Conservation (phyloP, 495 filamentous ascomycete genomes). For the Aspergillus wentii region DNA sequence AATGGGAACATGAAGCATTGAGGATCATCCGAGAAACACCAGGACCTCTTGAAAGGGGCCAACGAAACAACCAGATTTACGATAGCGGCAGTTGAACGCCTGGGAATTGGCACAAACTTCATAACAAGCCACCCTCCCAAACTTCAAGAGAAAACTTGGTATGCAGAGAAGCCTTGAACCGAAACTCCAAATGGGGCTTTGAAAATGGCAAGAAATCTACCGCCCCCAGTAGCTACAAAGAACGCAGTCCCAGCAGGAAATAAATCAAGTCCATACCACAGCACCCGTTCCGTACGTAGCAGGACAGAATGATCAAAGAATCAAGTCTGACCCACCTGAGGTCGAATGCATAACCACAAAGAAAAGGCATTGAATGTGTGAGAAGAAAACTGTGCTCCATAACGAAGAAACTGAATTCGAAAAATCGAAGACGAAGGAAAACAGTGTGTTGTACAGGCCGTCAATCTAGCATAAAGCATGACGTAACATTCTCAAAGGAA, state of each 20-base stretch:
- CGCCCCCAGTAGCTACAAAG: constrained; percentile 19
- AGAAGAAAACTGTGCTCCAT: constrained; percentile 16
- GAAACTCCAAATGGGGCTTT: constrained; percentile 15
- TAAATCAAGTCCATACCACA: constrained; percentile 4
- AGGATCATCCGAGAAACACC: constrained; percentile 2
- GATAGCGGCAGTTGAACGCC: too few relatives aligned
- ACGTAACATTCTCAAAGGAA: constrained; percentile 32
- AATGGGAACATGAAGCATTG: constrained; percentile 3
- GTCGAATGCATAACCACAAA: constrained; percentile 6
- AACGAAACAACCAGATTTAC: too few relatives aligned
- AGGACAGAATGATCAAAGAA: constrained; percentile 5
- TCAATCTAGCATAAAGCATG: constrained; percentile 28
- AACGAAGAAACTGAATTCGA: constrained; percentile 16
- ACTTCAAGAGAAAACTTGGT: too few relatives aligned
- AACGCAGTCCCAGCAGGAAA: constrained; percentile 8
- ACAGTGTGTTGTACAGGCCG: constrained; percentile 29
- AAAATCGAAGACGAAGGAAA: constrained; percentile 12
- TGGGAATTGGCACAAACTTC: too few relatives aligned
- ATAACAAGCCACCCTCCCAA: too few relatives aligned
- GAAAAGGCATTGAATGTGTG: constrained; percentile 14
- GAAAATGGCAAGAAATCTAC: constrained; percentile 12
- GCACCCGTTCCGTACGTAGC: constrained; percentile 8
- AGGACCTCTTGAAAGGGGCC: too few relatives aligned
- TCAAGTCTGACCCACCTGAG: constrained; percentile 5
- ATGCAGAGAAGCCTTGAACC: constrained; percentile 12